Percentiles rank a stretch among this genome's conserved stretches.
Evolutionary conservation across 805 yeast genomes (phyloP).

Genomic region (Wickerhamomyces xylosicus): DNA sequence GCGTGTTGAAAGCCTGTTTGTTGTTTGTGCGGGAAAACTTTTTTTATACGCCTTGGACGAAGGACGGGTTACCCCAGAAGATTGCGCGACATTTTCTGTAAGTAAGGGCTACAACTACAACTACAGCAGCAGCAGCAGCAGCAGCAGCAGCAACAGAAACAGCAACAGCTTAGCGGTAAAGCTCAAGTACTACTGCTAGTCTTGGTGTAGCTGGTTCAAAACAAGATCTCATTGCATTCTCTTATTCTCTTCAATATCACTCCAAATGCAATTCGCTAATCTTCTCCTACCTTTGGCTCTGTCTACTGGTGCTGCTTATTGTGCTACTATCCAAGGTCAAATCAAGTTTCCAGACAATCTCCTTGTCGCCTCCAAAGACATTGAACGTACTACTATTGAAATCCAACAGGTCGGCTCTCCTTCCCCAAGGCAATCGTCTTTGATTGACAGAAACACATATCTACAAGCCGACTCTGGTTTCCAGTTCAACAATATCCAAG

Average conservation of each 20-base stretch:
- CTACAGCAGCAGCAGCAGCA: no score
- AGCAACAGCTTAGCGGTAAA: no score
- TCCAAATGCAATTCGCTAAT: neutral
- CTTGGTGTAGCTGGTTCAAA: no score
- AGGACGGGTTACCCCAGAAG: no score
- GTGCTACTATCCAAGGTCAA: slow-evolving; percentile 10
- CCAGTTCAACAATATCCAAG: slow-evolving; percentile 6
- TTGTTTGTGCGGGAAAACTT: neutral
- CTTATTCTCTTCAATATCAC: neutral
- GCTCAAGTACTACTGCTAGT: no score
- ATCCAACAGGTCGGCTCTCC: slow-evolving; percentile 5
- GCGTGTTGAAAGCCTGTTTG: neutral
- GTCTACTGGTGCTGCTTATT: neutral
- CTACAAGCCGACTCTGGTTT: slow-evolving; percentile 10
- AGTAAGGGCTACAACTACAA: neutral
- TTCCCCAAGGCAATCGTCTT: neutral
- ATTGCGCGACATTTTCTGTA: no score
- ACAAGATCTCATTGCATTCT: no score
- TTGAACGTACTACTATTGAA: slow-evolving; percentile 8
- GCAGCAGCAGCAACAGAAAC: no score
- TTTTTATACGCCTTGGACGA: neutral
- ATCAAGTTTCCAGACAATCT: slow-evolving; percentile 6
- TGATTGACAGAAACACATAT: slow-evolving; percentile 3
- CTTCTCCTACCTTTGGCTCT: neutral
- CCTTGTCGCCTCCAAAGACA: slow-evolving; percentile 9